Conservation (phyloP, 352 stramenopile genomes). For the Plasmopara halstedii region DNA sequence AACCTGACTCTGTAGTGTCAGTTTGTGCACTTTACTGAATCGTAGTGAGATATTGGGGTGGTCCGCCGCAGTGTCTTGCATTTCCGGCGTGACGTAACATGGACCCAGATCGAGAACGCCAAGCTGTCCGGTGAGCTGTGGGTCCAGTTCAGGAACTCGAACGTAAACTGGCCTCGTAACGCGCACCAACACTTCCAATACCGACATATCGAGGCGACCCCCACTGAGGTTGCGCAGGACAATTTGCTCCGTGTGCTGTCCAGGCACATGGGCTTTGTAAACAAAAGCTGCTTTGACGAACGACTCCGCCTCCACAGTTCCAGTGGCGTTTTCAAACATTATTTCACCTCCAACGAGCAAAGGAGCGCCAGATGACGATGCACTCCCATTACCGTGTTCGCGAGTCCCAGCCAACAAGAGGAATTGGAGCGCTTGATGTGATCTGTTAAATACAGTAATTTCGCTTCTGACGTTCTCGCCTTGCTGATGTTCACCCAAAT, state of each 20-base stretch:
- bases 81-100: constrained; percentile 81
- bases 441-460: constrained; percentile 65
- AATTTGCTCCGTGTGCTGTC: constrained; percentile 73
- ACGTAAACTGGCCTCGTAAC: constrained; percentile 80
- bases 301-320: constrained; percentile 48
- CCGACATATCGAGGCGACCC: constrained; percentile 70
- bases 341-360: constrained; percentile 46
- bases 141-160: constrained; percentile 74
- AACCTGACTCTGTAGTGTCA: constrained; percentile 79
- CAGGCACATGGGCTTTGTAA: constrained; percentile 54
- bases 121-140: constrained; percentile 61
- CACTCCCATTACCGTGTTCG: constrained; percentile 21
- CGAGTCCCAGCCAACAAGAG: constrained; percentile 52
- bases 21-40: constrained; percentile 84
- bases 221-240: constrained; percentile 71
- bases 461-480: constrained; percentile 46
- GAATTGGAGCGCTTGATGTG: constrained; percentile 59
- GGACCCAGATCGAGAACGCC: constrained; percentile 68
- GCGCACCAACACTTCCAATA: constrained; percentile 52
- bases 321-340: constrained; percentile 66
- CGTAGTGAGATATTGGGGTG: constrained; percentile 65
- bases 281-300: constrained; percentile 50
- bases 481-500: constrained; percentile 76
- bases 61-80: constrained; percentile 71
- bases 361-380: constrained; percentile 10